Base-by-base conservation (phyloP, 345 rosid genomes). In the Brassica cretica region DNA sequence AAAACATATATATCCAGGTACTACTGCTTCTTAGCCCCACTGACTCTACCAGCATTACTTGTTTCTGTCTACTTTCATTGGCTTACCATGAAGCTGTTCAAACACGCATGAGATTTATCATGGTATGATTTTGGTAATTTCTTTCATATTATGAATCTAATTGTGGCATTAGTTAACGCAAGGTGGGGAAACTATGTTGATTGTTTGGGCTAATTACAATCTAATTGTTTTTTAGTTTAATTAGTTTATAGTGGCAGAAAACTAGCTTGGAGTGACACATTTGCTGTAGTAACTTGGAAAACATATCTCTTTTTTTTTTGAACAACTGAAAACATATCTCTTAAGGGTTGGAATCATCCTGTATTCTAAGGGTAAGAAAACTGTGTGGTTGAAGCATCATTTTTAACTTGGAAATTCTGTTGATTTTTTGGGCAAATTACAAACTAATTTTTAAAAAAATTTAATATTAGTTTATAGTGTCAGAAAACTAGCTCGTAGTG, bases 1-100 rank as follows among this genome's bases (percentile, higher is more conserved):
- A 3, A 64, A 33, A 64, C 51, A 30, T 64, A 25, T 39, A 21
- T 53, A 24, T 58, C 10, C 68, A 75, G 78, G 21, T 46, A 92
- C 75, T 92, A 91, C 82, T 88, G 93, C 80, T 86, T 92, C 56
- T 49, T 49, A 89, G 90, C 86, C 72, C 98, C 97, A 14, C 82
- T 89, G 85, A 94, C 98, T 67, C 83, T 91, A 59, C 95, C 97
- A 0, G 77, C 90, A 67, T 73, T 89, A 8, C 78, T 89, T 75
- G 84, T 85, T 58, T 88, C 89, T 55, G 87, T 87, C 37, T 49
- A 49, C 56, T 49, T 49, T 49, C 56, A 49, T 49, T 49, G 56
- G 56, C 56, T 49, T 49, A 49, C 56, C 56, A 49, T 49, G 56
- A 49, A 49, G 56, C 56, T 49, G 2, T 49, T 49, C 56, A 49